phyloP scores from a whole-genome alignment of 2,329 filamentous ascomycete species.

The Rutstroemia sp. region DNA sequence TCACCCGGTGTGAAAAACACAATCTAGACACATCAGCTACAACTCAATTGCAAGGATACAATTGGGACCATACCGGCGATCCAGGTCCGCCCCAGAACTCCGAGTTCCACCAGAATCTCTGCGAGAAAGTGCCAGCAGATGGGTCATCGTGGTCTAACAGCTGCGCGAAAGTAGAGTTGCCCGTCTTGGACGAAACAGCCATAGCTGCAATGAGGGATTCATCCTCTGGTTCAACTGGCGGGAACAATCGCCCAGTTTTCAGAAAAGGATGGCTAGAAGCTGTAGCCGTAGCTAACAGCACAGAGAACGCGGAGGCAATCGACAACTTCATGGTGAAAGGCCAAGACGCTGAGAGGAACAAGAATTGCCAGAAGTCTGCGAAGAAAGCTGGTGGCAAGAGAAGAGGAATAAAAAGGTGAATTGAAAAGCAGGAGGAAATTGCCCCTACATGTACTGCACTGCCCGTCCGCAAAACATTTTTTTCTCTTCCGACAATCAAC shows the following conservation, averaged over 20 bases:
- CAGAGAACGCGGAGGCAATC: background rate
- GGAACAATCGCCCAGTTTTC: constrained; percentile 18
- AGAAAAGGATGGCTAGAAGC: constrained; percentile 16
- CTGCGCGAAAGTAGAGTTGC: constrained; percentile 33
- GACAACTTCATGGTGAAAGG: constrained; percentile 21
- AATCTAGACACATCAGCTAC: constrained; percentile 28
- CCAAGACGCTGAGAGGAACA: background rate
- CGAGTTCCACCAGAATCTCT: constrained; percentile 46
- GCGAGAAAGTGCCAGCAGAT: constrained; percentile 45
- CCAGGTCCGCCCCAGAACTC: constrained; percentile 46
- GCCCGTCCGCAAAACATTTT: background rate
- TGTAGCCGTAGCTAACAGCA: constrained; percentile 3
- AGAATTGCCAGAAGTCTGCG: background rate
- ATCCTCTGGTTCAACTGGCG: constrained; percentile 20
- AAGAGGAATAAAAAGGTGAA: background rate
- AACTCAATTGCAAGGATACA: background rate
- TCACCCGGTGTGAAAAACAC: constrained; percentile 48
- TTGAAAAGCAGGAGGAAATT: too few relatives aligned
- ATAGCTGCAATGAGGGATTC: constrained; percentile 5
- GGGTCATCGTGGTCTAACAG: constrained; percentile 52
- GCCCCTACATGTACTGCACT: too few relatives aligned
- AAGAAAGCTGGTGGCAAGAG: background rate
- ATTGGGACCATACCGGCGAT: constrained; percentile 37
- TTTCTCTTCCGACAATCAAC: background rate
- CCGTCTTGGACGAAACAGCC: constrained; percentile 14